These are phyloP conservation scores for Lasiosphaeria hispida DNA, from an alignment of 495 filamentous ascomycete species.

Conservation along the genomic window DNA sequence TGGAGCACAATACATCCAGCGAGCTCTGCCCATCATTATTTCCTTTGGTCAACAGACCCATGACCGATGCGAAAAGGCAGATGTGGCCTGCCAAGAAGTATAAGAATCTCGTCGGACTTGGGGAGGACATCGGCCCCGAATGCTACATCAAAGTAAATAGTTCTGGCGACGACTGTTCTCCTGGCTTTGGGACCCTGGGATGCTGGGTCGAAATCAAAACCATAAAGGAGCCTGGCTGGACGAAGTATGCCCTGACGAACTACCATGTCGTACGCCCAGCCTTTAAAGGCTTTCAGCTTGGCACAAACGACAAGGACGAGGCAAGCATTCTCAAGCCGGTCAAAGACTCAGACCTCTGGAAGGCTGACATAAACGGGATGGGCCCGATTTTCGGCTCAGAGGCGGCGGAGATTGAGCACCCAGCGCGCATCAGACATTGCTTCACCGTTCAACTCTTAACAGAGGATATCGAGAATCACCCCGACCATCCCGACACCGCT, in stretches of 20 bases:
- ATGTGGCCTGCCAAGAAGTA: too few species aligned
- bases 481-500: neutral
- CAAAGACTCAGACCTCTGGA: too few species aligned
- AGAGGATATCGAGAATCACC: neutral
- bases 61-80: too few species aligned
- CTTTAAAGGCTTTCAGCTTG: neutral
- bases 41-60: too few species aligned
- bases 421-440: neutral
- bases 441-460: neutral
- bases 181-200: too few species aligned
- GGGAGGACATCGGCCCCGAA: too few species aligned
- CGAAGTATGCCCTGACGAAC: neutral
- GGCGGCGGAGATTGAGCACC: neutral
- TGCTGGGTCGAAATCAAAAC: too few species aligned
- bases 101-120: too few species aligned
- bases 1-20: too few species aligned
- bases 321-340: neutral
- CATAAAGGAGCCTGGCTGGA: neutral
- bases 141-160: too few species aligned
- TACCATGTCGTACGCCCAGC: neutral
- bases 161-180: too few species aligned
- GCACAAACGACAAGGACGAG: neutral
- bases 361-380: conserved; percentile 4
- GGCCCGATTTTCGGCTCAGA: neutral
- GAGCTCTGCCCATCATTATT: neutral